Base-by-base conservation (phyloP, 2,329 filamentous ascomycete genomes). In the Incumbomyces delicatus region DNA sequence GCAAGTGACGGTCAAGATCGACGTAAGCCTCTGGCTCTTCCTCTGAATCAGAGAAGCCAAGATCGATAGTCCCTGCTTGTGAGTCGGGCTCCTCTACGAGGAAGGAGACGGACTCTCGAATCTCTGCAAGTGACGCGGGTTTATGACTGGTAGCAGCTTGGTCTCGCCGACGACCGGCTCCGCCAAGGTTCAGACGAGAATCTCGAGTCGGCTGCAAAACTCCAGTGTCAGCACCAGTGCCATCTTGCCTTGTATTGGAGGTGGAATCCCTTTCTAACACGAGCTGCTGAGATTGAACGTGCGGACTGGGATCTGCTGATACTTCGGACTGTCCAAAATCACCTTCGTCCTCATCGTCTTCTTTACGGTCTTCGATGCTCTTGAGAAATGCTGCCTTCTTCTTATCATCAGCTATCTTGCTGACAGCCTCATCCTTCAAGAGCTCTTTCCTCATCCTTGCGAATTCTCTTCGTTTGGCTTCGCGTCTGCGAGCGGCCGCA, bases 401-500 rank as follows among this genome's bases (percentile, higher is more conserved):
- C 2, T 86, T 86, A 58, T 94, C 88, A 61, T 87, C 81, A 30
- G 87, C 88, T 52, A 96, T 87, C 64, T 90, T 89, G 61, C 85
- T 87, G 57, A 98, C 80, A 32, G 87, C 87, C 63, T 95, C 89
- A 59, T 96, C 89, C 18, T 85, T 75, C 39, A 95, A 77, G 7
- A 98, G 74, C 6, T 89, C 85, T 63, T 87, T 88, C 47, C 88
- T 84, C 84, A 95, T 94, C 67, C 87, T 86, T 31, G 85, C 85
- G 64, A 94, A 94, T 60, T 95, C 87, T 33, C 82, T 77, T 44
- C 87, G 83, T 71, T 94, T 95, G 71, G 84, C 80, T 42, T 87
- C 80, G 38, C 85, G 80, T 37, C 80, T 78, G 27, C 83, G 78
- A 58, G 90, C 85, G 14, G 83, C 79, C 53, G 85, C 87, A 56